A percentile compares a stretch with the other conserved stretches of the same genome.
Evolutionary conservation across 1,284 basidiomycete genomes (phyloP).

Genomic region (Lignosus rhinocerotis): DNA sequence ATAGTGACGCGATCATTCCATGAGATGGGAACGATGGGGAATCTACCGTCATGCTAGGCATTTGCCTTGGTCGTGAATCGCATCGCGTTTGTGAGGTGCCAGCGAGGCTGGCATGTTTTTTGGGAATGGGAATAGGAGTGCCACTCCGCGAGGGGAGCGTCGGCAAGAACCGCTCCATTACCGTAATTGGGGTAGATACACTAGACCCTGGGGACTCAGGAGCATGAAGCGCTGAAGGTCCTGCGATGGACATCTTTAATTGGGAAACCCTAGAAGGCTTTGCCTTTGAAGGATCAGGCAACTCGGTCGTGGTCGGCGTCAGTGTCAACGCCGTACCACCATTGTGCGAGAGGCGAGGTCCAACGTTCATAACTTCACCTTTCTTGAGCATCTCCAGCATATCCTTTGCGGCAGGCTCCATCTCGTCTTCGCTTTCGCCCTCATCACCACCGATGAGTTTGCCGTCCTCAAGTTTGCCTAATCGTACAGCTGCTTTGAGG

Average conservation of each 20-base stretch:
- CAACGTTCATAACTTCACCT: conserved; percentile 60
- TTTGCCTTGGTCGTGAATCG: conserved; percentile 9
- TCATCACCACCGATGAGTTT: conserved; percentile 54
- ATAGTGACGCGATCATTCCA: conserved; percentile 8
- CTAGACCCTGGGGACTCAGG: conserved; percentile 19
- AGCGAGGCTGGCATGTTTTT: conserved; percentile 13
- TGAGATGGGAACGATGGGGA: conserved; percentile 24
- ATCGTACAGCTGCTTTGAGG: conserved; percentile 56
- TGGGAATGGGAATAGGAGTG: conserved; percentile 21
- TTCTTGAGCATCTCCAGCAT: conserved; percentile 56
- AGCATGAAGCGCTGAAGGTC: conserved; percentile 1
- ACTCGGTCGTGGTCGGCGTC: not conserved
- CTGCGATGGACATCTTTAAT: conserved; percentile 37
- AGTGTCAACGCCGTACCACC: not conserved
- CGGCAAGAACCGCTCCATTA: conserved; percentile 31
- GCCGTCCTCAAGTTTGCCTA: conserved; percentile 60
- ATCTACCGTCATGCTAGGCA: conserved; percentile 20
- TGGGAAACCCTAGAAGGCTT: conserved; percentile 43
- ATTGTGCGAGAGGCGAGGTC: conserved; percentile 26
- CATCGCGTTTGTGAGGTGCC: not conserved
- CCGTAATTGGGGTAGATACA: conserved; percentile 30
- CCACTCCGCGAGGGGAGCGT: conserved; percentile 31
- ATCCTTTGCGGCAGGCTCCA: conserved; percentile 44
- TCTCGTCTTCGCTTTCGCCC: conserved; percentile 59
- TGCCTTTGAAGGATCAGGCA: conserved; percentile 1